Base-by-base conservation (phyloP, 2,329 filamentous ascomycete genomes). In the Aspergillus quadricinctus region DNA sequence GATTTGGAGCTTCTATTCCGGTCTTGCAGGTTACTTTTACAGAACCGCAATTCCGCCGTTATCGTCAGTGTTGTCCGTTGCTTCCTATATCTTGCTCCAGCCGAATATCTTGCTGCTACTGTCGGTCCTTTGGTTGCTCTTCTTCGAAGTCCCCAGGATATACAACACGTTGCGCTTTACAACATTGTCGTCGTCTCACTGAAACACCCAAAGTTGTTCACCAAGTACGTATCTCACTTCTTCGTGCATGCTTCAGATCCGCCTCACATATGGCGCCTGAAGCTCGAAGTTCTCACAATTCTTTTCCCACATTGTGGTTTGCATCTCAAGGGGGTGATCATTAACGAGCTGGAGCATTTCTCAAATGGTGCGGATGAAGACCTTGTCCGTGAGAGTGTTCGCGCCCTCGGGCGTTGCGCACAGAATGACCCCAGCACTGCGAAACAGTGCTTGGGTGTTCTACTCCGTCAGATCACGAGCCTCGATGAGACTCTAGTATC, bases 141-240 rank as follows among this genome's bases (percentile, higher is more conserved):
- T 31, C 79, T 99, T 56, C 86, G 94, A 55, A 88, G 90, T 11
- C 86, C 92, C 0, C 85, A 89, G 57, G 93, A 97, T 69, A 91
- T 96, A 52, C 88, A 96, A 69, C 88, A 95, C 68, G 83, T 96
- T 41, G 92, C 91, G 1, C 82, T 99, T 19, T 93, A 93, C 79
- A 97, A 97, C 70, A 92, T 97, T 57, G 92, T 97, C 10, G 89
- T 91, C n/a, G 89, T 99, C 48, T 94, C 90, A 66, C 80, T 97
- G 10, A 78, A 81, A 28, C 81, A 85, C 17, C 91, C 94, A 0
- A 79, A 83, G 41, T 83, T 88, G n/a, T 99, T 99, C 71, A 89
- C 93, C 55, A 89, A 86, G 68, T 93, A 96, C 68, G 85, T 89
- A 19, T 89, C 88, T 35, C 94, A 96, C 75, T 99, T 99, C 70